Evolutionary conservation across 2,329 filamentous ascomycete species (phyloP), one percentile per base, ranked within the genome.

Genomic region (Epichloe coenophiala): DNA sequence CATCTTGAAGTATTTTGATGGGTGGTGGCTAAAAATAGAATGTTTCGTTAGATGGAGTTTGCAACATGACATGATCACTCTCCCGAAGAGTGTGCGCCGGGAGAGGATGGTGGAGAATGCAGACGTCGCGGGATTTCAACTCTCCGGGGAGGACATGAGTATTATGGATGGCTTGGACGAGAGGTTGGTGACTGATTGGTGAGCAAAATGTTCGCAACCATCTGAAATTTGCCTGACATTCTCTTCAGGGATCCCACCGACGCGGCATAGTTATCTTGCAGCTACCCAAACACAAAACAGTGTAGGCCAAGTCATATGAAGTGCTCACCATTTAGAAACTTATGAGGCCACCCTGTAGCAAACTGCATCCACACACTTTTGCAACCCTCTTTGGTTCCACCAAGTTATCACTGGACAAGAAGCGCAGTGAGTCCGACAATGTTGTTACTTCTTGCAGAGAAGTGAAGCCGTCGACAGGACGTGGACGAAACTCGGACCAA

Each of bases 131-230:
- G 68, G 69, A 0, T 81, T 86, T 55, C 71, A 75, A 49, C 82
- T 89, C 48, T 72, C 73, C 0, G 69, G 72, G n/a, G 71, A 64
- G n/a, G 83, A 88, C 60, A 75, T 88, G 73, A 63, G 72, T 57
- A 65, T 48, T 5, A 67, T 89, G 72, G 80, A 86, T 60, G 72
- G 59, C 0, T 66, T 88, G 47, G 84, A 89, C 63, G 85, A 90
- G 67, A 75, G 80, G 59, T 70, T 89, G 27, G 83, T 88, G 2
- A 88, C 84, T 2, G 83, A 84, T 68, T 77, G 77, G 80, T 74
- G 51, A 55, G 40, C 17, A 17, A 42, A 19, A 9, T 12, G 5
- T 6, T 42, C 5, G 15, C 44, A 15, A 11, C 11, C 13, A 19
- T 46, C 33, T 38, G 9, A 21, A 49, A 19, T 4, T 27, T 31